phyloP scores from a whole-genome alignment of 345 rosid genomes.

The Rhodamnia argentea region DNA sequence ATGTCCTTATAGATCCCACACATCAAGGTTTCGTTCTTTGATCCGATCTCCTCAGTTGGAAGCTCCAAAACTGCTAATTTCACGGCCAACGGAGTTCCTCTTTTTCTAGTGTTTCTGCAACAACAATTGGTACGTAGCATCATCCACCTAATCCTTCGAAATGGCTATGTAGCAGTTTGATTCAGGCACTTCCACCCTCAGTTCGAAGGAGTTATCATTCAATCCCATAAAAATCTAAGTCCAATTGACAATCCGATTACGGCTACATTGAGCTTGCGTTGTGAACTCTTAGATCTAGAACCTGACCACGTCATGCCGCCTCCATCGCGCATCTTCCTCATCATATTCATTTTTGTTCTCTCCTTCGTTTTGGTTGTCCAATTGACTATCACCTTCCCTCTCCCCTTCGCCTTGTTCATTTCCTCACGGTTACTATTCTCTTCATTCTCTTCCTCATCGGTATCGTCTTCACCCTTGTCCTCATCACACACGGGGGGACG shows the following conservation, averaged over 20 bases:
- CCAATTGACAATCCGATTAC: constrained; percentile 56
- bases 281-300: constrained; percentile 32
- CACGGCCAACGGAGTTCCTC: too few species aligned
- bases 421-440: constrained; percentile 1
- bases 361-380: neutral
- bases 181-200: too few species aligned
- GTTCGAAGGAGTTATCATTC: too few species aligned
- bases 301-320: constrained; percentile 28
- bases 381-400: constrained; percentile 5
- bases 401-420: neutral
- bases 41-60: constrained; percentile 7
- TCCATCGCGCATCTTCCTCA: constrained; percentile 26
- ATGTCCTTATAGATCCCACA: constrained; percentile 45
- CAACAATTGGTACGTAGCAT: too few species aligned
- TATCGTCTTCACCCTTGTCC: neutral
- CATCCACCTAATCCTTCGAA: too few species aligned
- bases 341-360: constrained; percentile 9
- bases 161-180: too few species aligned
- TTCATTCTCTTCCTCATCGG: constrained; percentile 1
- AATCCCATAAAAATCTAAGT: constrained; percentile 42
- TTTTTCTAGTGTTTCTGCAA: constrained; percentile 22
- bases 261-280: constrained; percentile 27
- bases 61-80: too few species aligned
- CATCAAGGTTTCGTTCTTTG: constrained; percentile 11
- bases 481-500: constrained; percentile 27